Evolutionary conservation across 2,329 filamentous ascomycete genomes (phyloP).

Genomic region (Colletotrichum chrysophilum): DNA sequence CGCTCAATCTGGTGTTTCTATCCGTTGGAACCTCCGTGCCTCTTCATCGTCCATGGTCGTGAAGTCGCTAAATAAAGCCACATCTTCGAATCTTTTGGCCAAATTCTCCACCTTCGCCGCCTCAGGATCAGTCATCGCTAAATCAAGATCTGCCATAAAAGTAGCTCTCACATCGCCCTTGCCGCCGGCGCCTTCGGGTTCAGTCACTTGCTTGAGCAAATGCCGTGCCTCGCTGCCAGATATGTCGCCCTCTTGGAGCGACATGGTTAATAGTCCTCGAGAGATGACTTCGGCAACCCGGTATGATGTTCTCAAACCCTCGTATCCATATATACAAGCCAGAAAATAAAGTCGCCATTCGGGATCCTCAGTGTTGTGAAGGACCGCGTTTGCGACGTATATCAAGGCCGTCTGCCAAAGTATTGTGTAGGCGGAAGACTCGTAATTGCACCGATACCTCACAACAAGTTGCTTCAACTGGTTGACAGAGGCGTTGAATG

Average conservation of each 20-base stretch:
- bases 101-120: conserved; percentile 37
- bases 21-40: background rate
- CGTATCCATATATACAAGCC: conserved; percentile 43
- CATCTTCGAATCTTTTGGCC: conserved; percentile 36
- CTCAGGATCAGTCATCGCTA: conserved; percentile 38
- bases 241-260: conserved; percentile 36
- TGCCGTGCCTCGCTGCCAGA: conserved; percentile 30
- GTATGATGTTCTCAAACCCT: conserved; percentile 36
- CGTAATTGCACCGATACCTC: conserved; percentile 36
- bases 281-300: conserved; percentile 39
- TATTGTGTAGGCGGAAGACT: conserved; percentile 38
- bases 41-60: background rate
- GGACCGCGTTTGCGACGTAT: conserved; percentile 42
- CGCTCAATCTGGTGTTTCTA: background rate
- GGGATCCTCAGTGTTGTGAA: conserved; percentile 31
- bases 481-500: conserved; percentile 37
- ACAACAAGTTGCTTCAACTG: conserved; percentile 44
- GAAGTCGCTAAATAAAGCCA: conserved; percentile 38
- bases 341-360: conserved; percentile 40
- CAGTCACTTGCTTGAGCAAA: conserved; percentile 34
- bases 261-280: conserved; percentile 39
- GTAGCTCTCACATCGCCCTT: conserved; percentile 34
- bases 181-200: conserved; percentile 23
- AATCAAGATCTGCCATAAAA: conserved; percentile 40
- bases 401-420: conserved; percentile 46